Percentiles rank a stretch among this genome's conserved stretches.
These are phyloP conservation scores for Gentiana macrophylla DNA, from an alignment of 257 asterid genomes.

Conservation along the genomic window DNA sequence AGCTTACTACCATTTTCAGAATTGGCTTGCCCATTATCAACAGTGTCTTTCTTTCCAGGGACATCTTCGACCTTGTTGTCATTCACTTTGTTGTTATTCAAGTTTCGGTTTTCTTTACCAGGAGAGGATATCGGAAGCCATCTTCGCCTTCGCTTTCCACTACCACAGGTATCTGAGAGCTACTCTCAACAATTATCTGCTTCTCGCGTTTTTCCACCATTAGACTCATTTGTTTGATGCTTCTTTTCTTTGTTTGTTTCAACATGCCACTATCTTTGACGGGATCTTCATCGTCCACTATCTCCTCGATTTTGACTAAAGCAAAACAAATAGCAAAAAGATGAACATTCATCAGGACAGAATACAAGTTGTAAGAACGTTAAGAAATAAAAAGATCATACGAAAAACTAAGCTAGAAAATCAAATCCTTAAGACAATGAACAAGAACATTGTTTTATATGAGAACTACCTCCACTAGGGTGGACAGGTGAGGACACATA, in stretches of 20 bases:
- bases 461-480: slow-evolving; percentile 66
- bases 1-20: slow-evolving; percentile 29
- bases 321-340: slow-evolving; percentile 5
- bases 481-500: slow-evolving; percentile 41
- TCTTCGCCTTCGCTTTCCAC: slow-evolving; percentile 91
- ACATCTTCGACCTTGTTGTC: slow-evolving; percentile 13
- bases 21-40: slow-evolving; percentile 15
- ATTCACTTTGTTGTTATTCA: slow-evolving; percentile 9
- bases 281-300: slow-evolving; percentile 60
- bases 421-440: not conserved
- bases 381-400: not conserved
- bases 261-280: slow-evolving; percentile 25
- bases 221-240: slow-evolving; percentile 21
- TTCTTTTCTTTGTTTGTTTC: slow-evolving; percentile 47
- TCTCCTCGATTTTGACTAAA: slow-evolving; percentile 82
- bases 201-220: slow-evolving; percentile 25
- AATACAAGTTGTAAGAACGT: not conserved
- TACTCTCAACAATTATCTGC: slow-evolving; percentile 40
- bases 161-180: slow-evolving; percentile 21
- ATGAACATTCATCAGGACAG: no score
- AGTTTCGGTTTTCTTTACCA: slow-evolving; percentile 18
- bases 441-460: not conserved
- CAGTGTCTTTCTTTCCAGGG: slow-evolving; percentile 26
- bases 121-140: slow-evolving; percentile 53
- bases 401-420: no score